Percentiles rank a stretch among this genome's conserved stretches.
Evolutionary conservation across 2,329 filamentous ascomycete genomes (phyloP).

Genomic region (Clonostachys sp.): DNA sequence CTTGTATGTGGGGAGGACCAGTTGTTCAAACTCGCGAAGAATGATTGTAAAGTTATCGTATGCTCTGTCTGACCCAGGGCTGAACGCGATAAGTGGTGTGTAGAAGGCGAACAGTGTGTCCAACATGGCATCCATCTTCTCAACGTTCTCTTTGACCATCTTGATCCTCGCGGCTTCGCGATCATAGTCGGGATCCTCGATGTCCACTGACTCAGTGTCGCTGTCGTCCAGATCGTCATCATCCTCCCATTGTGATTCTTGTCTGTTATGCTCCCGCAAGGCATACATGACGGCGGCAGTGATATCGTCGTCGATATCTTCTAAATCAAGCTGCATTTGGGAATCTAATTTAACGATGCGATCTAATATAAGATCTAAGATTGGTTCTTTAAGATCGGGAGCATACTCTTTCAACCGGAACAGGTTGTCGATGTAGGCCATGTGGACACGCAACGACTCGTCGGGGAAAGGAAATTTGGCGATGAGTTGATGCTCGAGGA

Average conservation of each 20-base stretch:
- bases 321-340: conserved; percentile 88
- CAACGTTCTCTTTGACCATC: conserved; percentile 73
- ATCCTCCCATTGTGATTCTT: conserved; percentile 36
- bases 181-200: conserved; percentile 64
- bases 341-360: conserved; percentile 91
- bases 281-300: conserved; percentile 66
- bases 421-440: conserved; percentile 84
- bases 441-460: conserved; percentile 73
- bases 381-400: conserved; percentile 71
- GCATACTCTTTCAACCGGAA: conserved; percentile 73
- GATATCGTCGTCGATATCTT: conserved; percentile 86
- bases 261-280: conserved; percentile 19
- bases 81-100: conserved; percentile 59
- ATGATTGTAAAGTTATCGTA: conserved; percentile 74
- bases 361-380: conserved; percentile 79
- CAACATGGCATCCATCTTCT: conserved; percentile 87
- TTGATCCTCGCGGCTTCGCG: conserved; percentile 61
- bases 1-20: conserved; percentile 85
- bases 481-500: conserved; percentile 63
- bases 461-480: conserved; percentile 71
- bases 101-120: conserved; percentile 86
- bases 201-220: conserved; percentile 67
- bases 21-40: conserved; percentile 78
- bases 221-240: conserved; percentile 57
- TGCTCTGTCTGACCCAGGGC: conserved; percentile 63